Evolutionary conservation across 441 rosid species (phyloP).

Genomic region (Erodium chrysanthum): DNA sequence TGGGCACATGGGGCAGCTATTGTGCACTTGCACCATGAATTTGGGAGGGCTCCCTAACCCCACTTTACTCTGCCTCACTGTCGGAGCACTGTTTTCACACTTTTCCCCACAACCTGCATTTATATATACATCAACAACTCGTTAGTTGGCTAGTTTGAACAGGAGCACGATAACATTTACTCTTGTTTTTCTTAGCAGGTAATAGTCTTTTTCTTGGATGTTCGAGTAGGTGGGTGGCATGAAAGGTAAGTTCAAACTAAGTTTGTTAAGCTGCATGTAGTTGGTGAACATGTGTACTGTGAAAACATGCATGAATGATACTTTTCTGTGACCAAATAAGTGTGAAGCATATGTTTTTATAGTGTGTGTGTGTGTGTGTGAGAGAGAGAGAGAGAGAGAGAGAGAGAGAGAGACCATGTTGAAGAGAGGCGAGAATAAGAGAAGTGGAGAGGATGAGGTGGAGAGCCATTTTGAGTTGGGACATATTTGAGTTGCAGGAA

Average conservation of each 20-base stretch:
- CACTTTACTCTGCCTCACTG: conserved; percentile 29
- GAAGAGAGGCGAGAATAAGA: conserved; percentile 4
- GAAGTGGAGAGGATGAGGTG: background rate
- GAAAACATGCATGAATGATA: background rate
- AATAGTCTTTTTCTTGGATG: background rate
- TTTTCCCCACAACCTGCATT: conserved; percentile 20
- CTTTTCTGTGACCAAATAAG: background rate
- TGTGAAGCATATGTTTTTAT: background rate
- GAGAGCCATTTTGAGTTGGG: background rate
- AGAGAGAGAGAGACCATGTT: conserved; percentile 6
- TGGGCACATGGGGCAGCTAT: conserved; percentile 49
- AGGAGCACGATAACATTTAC: background rate
- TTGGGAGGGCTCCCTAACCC: conserved; percentile 25
- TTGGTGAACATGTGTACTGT: background rate
- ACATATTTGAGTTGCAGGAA: background rate
- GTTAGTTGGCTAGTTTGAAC: background rate
- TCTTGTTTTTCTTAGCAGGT: background rate
- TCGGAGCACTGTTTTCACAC: conserved; percentile 21
- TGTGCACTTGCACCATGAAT: conserved; percentile 37
- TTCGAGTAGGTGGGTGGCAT: background rate
- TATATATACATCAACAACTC: background rate
- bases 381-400: background rate
- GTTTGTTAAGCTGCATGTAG: too few species aligned
- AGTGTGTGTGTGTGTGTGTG: background rate
- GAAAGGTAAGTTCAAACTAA: background rate